Base-by-base conservation (phyloP, 2,329 filamentous ascomycete genomes). In the Spiromastix sp. region DNA sequence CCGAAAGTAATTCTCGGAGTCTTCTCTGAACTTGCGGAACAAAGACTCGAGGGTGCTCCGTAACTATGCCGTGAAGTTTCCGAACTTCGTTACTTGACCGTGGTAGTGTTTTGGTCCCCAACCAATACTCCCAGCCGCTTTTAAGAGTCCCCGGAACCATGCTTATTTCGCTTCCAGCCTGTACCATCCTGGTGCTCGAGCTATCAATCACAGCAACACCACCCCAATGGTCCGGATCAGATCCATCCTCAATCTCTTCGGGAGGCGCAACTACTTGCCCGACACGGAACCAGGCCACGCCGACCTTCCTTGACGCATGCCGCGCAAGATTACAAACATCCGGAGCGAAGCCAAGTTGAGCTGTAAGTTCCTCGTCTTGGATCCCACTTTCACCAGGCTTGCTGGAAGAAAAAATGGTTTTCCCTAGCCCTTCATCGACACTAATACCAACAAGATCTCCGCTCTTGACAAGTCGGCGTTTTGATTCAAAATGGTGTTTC, bases 241-340 rank as follows among this genome's bases (percentile, higher is more conserved):
- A 67, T 10, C 74, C 73, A 21, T 77, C 72, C n/a, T 72, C 68
- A 5, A 73, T 49, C 51, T 67, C 47, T 65, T 78, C 47, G 52
- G 58, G 47, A 64, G 59, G 47, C 5, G 55, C 48, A 6, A 65
- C 61, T 21, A 93, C 79, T 40, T 85, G 81, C 25, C 81, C 81
- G 26, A 98, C 81, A 44, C 79, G 84, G 67, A 95, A 96, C 91
- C 91, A 98, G 5, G 85, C 87, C 13, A 93, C 82, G 19, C 59
- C 60, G 20, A 60, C 48, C 68, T 73, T 57, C 71, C 75, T 46
- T 61, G 65, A 43, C 16, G 44, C 43, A 31, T 48, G 30, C 16
- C 48, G 26, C 10, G 20, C 31, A 42, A 29, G 39, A 47, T 13
- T 11, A 30, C 32, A 30, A 7, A 12, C 12, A n/a, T 28, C 10